Base-by-base conservation (phyloP, 1,284 basidiomycete species). In the Cutaneotrichosporon spelunceum region DNA sequence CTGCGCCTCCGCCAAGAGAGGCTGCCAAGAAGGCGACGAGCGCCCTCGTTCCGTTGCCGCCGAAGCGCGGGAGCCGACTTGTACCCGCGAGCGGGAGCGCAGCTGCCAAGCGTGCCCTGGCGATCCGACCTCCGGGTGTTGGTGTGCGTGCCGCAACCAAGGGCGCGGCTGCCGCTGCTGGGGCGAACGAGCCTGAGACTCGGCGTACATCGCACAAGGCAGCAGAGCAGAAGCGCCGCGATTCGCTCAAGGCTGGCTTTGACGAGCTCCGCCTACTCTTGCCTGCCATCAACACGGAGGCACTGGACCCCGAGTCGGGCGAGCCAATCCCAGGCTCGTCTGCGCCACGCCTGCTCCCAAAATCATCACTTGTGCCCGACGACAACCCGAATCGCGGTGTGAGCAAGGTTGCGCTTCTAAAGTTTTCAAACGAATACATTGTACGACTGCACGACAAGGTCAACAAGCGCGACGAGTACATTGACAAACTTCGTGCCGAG, bases 211-310 rank as follows among this genome's bases (percentile, higher is more conserved):
- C 93, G 0, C 95, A 99, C 80, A 98, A 98, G 79, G 91, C 89
- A 1, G 95, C 95, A 0, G 95, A 99, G 78, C 95, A 99, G 76
- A 95, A 96, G 76, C 87, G 95, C 23, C 87, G 95, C 4, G 95
- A 99, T 78, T 92, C 89, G 42, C 85, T 99, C 68, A 99, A 99
- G 80, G 88, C 88, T 11, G 93, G 92, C 19, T 99, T 95, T 74
- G 95, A 99, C 77, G 93, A 97, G 66, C 84, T 99, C 13, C 89
- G 95, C 14, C 79, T 83, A 9, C 82, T 98, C 14, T 83, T 99
- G 0, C 95, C 95, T 0, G 89, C 91, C 2, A 91, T 97, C 70
- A 79, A 79, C 65, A 76, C 75, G 19, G 78, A 79, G 67, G 87
- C 90, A 4, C 81, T 91, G 13, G 88, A 89, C 27, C 85, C 85